Percentiles rank a stretch among this genome's conserved stretches.
Evolutionary conservation across 768 basidiomycete species (phyloP).

Genomic region (Rhodotorula paludigena): DNA sequence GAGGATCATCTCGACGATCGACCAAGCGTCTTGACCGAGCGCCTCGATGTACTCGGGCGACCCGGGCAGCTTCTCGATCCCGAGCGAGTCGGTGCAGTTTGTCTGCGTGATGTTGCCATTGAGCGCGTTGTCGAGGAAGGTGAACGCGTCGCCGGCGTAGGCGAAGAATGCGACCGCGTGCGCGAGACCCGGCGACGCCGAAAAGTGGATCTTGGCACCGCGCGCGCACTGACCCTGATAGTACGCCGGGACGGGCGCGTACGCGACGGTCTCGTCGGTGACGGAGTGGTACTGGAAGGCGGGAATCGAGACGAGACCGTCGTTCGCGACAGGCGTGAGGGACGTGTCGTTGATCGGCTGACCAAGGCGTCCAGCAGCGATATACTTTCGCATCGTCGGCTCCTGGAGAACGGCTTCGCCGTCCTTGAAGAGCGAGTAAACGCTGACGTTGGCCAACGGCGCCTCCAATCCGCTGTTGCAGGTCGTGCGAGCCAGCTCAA

Average conservation of each 20-base stretch:
- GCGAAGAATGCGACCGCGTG: background rate
- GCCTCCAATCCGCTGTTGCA: background rate
- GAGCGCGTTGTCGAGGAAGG: background rate
- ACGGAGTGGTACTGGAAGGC: slow-evolving; percentile 3
- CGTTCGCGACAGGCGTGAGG: background rate
- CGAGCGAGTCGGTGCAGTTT: background rate
- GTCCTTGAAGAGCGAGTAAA: background rate
- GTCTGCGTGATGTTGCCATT: background rate
- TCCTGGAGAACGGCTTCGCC: background rate
- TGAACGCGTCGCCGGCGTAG: slow-evolving; percentile 3
- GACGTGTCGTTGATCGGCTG: background rate
- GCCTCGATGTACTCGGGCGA: background rate
- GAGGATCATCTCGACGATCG: background rate
- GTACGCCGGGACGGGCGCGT: slow-evolving; percentile 3
- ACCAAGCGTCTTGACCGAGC: background rate
- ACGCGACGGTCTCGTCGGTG: background rate
- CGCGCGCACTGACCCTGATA: background rate
- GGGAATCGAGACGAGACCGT: background rate
- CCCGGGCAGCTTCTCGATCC: background rate
- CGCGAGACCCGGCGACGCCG: background rate
- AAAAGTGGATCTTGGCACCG: slow-evolving; percentile 9
- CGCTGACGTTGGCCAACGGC: background rate
- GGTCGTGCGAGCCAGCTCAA: background rate
- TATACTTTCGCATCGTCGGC: background rate
- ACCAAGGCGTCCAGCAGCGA: background rate